Conservation (phyloP, 2,329 filamentous ascomycete genomes). For the Nemania abortiva region DNA sequence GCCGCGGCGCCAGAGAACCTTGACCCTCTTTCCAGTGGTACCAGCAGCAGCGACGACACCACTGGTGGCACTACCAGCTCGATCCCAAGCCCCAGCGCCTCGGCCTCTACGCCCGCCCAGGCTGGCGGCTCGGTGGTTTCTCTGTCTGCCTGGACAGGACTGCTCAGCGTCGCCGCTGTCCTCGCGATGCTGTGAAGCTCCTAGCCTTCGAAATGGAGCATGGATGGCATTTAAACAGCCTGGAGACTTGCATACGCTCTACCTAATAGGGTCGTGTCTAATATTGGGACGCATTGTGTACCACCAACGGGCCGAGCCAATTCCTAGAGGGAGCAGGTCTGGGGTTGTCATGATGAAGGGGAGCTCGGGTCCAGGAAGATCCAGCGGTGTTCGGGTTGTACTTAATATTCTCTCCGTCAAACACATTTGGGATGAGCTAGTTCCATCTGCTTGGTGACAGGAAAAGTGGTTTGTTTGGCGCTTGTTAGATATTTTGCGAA, state of each 20-base stretch:
- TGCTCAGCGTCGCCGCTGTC: slow-evolving; percentile 58
- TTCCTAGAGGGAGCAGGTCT: neutral
- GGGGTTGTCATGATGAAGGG: slow-evolving; percentile 2
- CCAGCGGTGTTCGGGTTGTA: slow-evolving; percentile 10
- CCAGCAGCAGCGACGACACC: slow-evolving; percentile 31
- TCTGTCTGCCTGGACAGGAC: slow-evolving; percentile 56
- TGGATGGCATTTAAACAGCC: neutral
- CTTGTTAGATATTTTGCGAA: slow-evolving; percentile 38
- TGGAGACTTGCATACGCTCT: neutral
- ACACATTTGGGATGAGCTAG: slow-evolving; percentile 12
- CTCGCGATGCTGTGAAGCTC: slow-evolving; percentile 56
- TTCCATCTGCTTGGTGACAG: slow-evolving; percentile 27
- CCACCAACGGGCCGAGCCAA: neutral
- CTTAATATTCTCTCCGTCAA: slow-evolving; percentile 10
- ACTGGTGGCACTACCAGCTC: slow-evolving; percentile 37
- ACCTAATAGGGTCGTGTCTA: neutral
- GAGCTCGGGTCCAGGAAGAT: slow-evolving; percentile 29
- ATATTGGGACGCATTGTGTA: slow-evolving; percentile 4
- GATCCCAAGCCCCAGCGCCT: slow-evolving; percentile 34
- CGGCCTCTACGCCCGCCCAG: slow-evolving; percentile 24
- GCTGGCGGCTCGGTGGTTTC: slow-evolving; percentile 48
- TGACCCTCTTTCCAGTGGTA: slow-evolving; percentile 43
- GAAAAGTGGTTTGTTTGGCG: slow-evolving; percentile 35
- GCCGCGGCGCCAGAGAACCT: slow-evolving; percentile 50
- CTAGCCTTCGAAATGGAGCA: neutral